Conservation (phyloP, 495 filamentous ascomycete species). For the Aspergillus leporis region DNA sequence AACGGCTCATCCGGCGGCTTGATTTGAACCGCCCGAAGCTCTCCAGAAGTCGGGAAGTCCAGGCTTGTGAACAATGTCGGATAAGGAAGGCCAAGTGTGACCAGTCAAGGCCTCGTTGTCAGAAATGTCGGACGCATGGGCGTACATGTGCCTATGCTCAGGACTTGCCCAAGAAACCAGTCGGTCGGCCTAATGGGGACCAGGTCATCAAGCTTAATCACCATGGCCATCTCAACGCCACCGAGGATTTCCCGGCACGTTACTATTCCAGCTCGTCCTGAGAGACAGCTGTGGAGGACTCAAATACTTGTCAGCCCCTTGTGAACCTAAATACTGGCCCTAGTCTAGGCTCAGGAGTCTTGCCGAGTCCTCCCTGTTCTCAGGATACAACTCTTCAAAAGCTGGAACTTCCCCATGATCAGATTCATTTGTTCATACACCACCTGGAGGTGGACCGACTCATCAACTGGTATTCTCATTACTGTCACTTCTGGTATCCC, state of each 20-base stretch:
- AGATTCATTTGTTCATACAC: neutral
- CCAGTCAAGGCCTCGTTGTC: neutral
- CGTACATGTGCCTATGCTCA: neutral
- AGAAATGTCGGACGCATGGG: neutral
- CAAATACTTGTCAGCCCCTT: neutral
- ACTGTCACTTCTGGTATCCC: conserved; percentile 3
- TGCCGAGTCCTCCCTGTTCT: no score
- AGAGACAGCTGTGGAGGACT: neutral
- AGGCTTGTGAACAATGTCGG: conserved; percentile 1
- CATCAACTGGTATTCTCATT: neutral
- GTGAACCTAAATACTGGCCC: no score
- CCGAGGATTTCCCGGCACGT: neutral
- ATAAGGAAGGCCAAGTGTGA: neutral
- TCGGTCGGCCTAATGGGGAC: neutral
- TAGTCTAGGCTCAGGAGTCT: no score
- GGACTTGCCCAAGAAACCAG: neutral
- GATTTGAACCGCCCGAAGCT: neutral
- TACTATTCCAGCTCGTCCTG: neutral
- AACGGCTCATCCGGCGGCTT: neutral
- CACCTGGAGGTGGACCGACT: neutral
- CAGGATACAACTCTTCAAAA: neutral
- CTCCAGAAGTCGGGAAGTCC: neutral
- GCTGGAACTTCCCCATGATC: neutral
- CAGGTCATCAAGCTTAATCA: neutral
- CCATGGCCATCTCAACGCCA: neutral